These are phyloP conservation scores for Neohortaea acidophila DNA, from an alignment of 495 filamentous ascomycete genomes.

Conservation along the genomic window DNA sequence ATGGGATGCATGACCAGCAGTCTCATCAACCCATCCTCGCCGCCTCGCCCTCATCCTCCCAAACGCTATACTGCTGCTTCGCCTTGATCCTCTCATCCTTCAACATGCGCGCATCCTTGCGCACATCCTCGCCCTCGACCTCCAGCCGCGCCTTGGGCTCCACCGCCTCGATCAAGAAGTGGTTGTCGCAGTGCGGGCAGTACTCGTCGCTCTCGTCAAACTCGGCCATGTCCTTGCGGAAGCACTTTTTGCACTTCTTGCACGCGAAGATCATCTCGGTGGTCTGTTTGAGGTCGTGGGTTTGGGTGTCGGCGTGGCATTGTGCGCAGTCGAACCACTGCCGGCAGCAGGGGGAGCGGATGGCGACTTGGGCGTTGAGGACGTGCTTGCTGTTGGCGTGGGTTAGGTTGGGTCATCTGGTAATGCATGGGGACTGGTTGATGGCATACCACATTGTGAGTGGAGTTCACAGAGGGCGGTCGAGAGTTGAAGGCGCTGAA, in stretches of 20 bases:
- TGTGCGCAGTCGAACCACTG: constrained; percentile 99
- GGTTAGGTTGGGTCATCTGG: not conserved
- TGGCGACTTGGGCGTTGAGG: constrained; percentile 92
- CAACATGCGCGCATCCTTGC: constrained; percentile 74
- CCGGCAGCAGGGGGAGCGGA: constrained; percentile 85
- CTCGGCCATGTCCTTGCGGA: constrained; percentile 79
- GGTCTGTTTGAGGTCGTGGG: constrained; percentile 57
- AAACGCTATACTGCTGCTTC: constrained; percentile 31
- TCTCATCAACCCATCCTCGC: constrained; percentile 3
- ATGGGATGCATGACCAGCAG: too few relatives aligned
- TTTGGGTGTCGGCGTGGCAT: constrained; percentile 62
- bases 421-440: not conserved
- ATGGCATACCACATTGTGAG: constrained; percentile 18
- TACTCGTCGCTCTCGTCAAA: constrained; percentile 98
- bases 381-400: constrained; percentile 73
- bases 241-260: constrained; percentile 97
- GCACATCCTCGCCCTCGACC: constrained; percentile 78
- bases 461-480: too few relatives aligned
- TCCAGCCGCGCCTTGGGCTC: constrained; percentile 64
- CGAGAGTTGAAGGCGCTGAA: too few relatives aligned
- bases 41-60: constrained; percentile 19
- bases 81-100: constrained; percentile 72
- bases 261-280: constrained; percentile 87
- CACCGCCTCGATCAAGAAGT: constrained; percentile 80
- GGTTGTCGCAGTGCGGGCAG: constrained; percentile 98